Evolutionary conservation across 2,329 filamentous ascomycete genomes (phyloP), one percentile per base, ranked within the genome.

Genomic region (Alternaria infectoria): DNA sequence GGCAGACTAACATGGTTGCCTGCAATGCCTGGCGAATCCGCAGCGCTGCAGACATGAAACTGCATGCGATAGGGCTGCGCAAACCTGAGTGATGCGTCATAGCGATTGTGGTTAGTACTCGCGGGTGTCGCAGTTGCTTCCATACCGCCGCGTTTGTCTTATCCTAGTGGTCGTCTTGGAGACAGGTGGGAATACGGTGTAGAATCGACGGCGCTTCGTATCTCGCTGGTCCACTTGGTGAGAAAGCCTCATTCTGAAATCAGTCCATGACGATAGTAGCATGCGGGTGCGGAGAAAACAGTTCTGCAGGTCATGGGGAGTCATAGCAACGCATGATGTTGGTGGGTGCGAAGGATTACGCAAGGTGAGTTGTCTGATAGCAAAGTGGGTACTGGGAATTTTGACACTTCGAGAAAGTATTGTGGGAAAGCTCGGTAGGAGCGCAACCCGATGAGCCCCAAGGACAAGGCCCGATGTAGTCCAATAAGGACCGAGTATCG

Each of bases 311-410:
- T 59, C 51, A 46, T 61, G 70, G 71, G 68, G 72, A 74, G 72
- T 72, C 72, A 74, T 71, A 73, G 72, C 60, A 70, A 68, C 56
- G 69, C 65, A 67, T 55, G 51, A 63, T 60, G 61, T 15, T 59
- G 57, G 61, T 63, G 62, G 62, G 66, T 67, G 68, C 62, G 65
- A 62, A 69, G 66, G 64, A 66, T 73, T 65, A 75, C 74, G 77
- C 76, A 79, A 69, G 76, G 67, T 79, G 77, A 78, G 77, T 75
- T 79, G 77, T 76, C 76, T 70, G 72, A 75, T 75, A 70, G 63
- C 62, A 55, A 64, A 68, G 71, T 72, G 71, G 71, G 65, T 63
- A 65, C 64, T 54, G 59, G 65, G 61, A 65, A 73, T 70, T 70
- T 74, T 64, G 64, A 69, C 60, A 60, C 19, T 62, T 57, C 56